Base-by-base conservation (phyloP, 1,284 basidiomycete genomes). In the Ustilago vetiveriae region DNA sequence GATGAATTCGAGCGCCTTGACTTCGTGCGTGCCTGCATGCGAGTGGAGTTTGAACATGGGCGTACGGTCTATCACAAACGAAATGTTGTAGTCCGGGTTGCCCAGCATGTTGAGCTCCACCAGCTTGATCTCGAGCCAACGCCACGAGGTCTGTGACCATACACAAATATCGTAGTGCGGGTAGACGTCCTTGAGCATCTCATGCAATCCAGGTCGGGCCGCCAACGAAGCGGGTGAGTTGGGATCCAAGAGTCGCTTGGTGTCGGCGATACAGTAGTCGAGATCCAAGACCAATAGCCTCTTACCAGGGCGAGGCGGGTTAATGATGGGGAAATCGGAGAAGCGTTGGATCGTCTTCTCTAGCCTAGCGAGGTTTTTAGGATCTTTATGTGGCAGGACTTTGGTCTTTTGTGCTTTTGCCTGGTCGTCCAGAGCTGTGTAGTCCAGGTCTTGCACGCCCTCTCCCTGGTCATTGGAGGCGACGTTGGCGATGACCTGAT, bases 41-140 rank as follows among this genome's bases (percentile, higher is more conserved):
- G 88, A 88, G 76, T 92, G 92, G 4, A 94, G 90, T 4, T 88
- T 90, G 80, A 94, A 94, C 92, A 95, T 95, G 48, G 87, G 88
- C 0, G 88, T 90, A 74, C 91, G 90, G 84, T 94, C 92, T 14
- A 93, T 85, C 22, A 80, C 78, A 41, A 76, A 71, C 14, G 65
- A 59, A 43, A 72, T 52, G 43, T 50, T 55, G 58, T 65, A 77
- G 30, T 65, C 53, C 11, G 58, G 38, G 38, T 77, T 65, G 30
- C 58, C 60, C 19, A 95, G 84, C 88, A 94, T 91, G 22, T 88
- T 90, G 22, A 95, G 86, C 82, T 95, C 92, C 16, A 91, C 88
- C 5, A 96, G 85, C 83, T 95, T 96, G 27, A 89, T 88, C 82
- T 96, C 93, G 24, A 95, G 85, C 92, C 92, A 95, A 44, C 92